Conservation (phyloP, 768 basidiomycete genomes). For the Coprinellus micaceus region DNA sequence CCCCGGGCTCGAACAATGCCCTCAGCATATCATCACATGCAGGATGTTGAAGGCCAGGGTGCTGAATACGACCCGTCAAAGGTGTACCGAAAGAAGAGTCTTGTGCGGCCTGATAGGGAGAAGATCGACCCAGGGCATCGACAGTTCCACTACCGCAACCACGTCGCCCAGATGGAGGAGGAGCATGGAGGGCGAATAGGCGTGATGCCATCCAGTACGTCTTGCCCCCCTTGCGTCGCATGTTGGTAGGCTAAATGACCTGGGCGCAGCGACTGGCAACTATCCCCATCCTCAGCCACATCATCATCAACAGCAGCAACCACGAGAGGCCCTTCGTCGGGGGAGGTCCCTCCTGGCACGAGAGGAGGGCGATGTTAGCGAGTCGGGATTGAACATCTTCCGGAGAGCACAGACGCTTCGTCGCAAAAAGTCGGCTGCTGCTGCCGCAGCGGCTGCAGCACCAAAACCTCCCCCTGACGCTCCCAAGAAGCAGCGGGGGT, state of each 20-base stretch:
- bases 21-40: constrained; percentile 41
- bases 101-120: constrained; percentile 90
- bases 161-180: constrained; percentile 74
- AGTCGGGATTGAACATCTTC: constrained; percentile 90
- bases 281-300: constrained; percentile 38
- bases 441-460: constrained; percentile 39
- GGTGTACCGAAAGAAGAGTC: constrained; percentile 82
- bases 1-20: constrained; percentile 47
- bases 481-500: constrained; percentile 42
- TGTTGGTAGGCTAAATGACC: constrained; percentile 9
- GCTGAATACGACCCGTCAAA: constrained; percentile 43
- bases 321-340: constrained; percentile 58
- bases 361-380: constrained; percentile 79
- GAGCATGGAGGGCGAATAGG: constrained; percentile 63
- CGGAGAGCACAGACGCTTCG: constrained; percentile 80
- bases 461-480: constrained; percentile 33
- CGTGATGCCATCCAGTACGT: constrained; percentile 80
- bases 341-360: constrained; percentile 88
- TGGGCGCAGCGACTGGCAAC: constrained; percentile 57
- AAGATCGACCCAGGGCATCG: constrained; percentile 94
- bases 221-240: constrained; percentile 15
- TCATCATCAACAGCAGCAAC: constrained; percentile 13
- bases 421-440: constrained; percentile 48
- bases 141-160: constrained; percentile 90
- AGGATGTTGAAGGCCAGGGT: constrained; percentile 44